Evolutionary conservation across 2,329 filamentous ascomycete species (phyloP), one percentile per base, ranked within the genome.

Genomic region (Ceratocystis lukuohia): DNA sequence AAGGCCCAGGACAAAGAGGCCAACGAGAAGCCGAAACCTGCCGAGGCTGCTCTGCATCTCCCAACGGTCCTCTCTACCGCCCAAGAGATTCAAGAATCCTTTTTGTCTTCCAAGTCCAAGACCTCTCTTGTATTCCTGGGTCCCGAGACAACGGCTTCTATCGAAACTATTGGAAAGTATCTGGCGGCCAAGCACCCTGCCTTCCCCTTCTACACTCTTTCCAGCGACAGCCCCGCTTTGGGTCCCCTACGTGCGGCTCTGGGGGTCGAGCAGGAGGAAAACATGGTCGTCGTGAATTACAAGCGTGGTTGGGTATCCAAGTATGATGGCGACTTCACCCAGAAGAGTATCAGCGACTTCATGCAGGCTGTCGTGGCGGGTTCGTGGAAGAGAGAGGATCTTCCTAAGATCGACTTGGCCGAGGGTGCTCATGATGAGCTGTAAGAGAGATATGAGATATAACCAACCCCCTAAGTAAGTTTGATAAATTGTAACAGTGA

Each of bases 281-380:
- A 84, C 5, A 78, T 91, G 57, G 79, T 97, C 65, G 91, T 91
- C 17, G 75, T 96, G 68, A 96, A 96, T 75, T 88, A 84, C 41
- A 91, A 92, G 72, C 85, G 91, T 65, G 82, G 83, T 53, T 99
- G 94, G 94, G 95, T 87, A 84, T 87, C 88, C 71, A 83, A 82
- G 67, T 94, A 89, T 74, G 77, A 83, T 61, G 84, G 82, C 2
- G 77, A 82, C 56, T 85, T 85, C 57, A 83, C 82, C 65, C 73
- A 80, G 28, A 79, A 82, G 65, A 82, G 81, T 30, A 78, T 99
- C 37, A 90, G 96, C 77, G 78, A 79, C 69, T 99, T 93, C 91
- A 84, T 99, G 68, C 94, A 99, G 72, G 82, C 84, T n/a, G 91
- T 97, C 69, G 86, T 91, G 46, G 82, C 99, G 80, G 90, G 92